Percentiles rank a stretch among this genome's conserved stretches.
phyloP scores from a whole-genome alignment of 2,329 filamentous ascomycete species.

The Cytospora leucostoma region DNA sequence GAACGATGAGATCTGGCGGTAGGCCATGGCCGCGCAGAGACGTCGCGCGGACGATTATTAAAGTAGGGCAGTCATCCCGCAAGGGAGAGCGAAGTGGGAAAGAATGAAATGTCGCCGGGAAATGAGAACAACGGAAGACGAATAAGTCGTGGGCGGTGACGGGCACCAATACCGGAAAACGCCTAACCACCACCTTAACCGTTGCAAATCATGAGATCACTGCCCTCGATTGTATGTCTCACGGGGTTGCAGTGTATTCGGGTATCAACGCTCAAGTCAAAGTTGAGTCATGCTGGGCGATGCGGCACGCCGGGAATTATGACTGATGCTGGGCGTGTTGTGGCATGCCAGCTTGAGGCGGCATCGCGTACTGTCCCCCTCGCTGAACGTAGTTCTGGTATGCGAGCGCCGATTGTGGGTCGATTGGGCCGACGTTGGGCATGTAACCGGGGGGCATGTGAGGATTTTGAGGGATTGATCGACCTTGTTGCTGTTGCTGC shows the following conservation, averaged over 20 bases:
- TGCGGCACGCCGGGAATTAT: conserved; percentile 42
- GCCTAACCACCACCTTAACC: conserved; percentile 48
- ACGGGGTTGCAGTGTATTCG: conserved; percentile 58
- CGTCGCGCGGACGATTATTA: conserved; percentile 21
- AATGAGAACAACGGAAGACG: conserved; percentile 24
- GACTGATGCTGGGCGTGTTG: conserved; percentile 82
- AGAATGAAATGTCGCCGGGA: conserved; percentile 29
- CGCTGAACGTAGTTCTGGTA: conserved; percentile 83
- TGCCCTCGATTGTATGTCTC: conserved; percentile 33
- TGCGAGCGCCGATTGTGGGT: conserved; percentile 75
- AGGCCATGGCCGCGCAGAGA: conserved; percentile 1
- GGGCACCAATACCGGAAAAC: conserved; percentile 37
- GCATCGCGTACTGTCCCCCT: conserved; percentile 75
- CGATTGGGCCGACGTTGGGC: conserved; percentile 63
- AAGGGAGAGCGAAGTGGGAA: conserved; percentile 18
- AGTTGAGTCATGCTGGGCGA: conserved; percentile 26
- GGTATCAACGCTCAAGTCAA: conserved; percentile 54
- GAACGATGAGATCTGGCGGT: background rate
- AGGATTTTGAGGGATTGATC: conserved; percentile 64
- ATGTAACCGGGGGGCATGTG: conserved; percentile 66
- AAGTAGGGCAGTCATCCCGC: background rate
- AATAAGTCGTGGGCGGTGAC: background rate
- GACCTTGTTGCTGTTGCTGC: conserved; percentile 62
- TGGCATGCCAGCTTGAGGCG: conserved; percentile 74
- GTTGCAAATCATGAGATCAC: conserved; percentile 43